Conservation (phyloP, 805 yeast genomes). For the Candida piceae region DNA sequence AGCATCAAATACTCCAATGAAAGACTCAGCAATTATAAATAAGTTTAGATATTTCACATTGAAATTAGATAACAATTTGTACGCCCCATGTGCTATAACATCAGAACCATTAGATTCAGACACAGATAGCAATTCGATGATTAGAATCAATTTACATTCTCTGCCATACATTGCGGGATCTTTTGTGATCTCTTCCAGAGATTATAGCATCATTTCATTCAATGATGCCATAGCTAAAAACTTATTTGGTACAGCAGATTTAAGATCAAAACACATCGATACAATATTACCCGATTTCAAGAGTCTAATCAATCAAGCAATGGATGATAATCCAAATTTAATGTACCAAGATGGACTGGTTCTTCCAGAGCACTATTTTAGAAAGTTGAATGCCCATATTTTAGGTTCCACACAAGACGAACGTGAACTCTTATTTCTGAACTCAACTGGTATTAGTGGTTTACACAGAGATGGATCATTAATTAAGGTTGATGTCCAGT, state of each 20-base stretch:
- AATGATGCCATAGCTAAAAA: slow-evolving; percentile 76
- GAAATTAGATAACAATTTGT: slow-evolving; percentile 35
- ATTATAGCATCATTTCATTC: slow-evolving; percentile 57
- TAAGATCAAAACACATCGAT: slow-evolving; percentile 47
- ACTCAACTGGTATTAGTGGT: slow-evolving; percentile 65
- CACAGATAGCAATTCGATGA: slow-evolving; percentile 24
- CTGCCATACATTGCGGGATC: slow-evolving; percentile 87
- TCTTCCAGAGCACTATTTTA: slow-evolving; percentile 85
- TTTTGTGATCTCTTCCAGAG: slow-evolving; percentile 55
- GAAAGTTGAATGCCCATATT: slow-evolving; percentile 52
- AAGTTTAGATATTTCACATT: slow-evolving; percentile 60
- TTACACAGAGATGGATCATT: slow-evolving; percentile 62
- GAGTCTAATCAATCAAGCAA: slow-evolving; percentile 38
- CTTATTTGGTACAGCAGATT: slow-evolving; percentile 62
- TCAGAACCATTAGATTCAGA: slow-evolving; percentile 52
- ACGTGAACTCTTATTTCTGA: slow-evolving; percentile 47
- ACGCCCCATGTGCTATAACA: slow-evolving; percentile 71
- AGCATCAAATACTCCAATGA: slow-evolving; percentile 25
- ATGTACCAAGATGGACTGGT: slow-evolving; percentile 61
- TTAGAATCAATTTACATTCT: slow-evolving; percentile 65
- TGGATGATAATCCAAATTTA: slow-evolving; percentile 35
- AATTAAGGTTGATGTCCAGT: slow-evolving; percentile 70
- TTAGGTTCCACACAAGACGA: slow-evolving; percentile 29
- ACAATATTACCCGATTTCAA: slow-evolving; percentile 60
- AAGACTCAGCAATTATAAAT: slow-evolving; percentile 44